Evolutionary conservation across 495 filamentous ascomycete genomes (phyloP), one percentile per base, ranked within the genome.

Genomic region (Xylona heveae): DNA sequence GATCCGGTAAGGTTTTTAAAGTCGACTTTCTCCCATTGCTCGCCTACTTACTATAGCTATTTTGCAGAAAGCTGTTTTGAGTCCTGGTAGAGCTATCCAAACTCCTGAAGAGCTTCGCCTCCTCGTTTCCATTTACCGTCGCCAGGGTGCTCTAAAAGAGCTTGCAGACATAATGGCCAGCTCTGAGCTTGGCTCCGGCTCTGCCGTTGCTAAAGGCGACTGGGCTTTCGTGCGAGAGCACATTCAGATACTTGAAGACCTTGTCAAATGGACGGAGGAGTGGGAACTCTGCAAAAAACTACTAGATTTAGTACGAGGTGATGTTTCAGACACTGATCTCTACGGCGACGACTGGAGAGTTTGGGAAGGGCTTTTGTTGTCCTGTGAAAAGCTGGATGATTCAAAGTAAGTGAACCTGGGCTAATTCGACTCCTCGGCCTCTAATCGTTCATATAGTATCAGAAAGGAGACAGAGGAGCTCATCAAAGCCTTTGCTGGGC

Each of bases 281-380:
- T 50, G 59, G 33, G 42, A 52, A 12, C 63, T 55, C 12, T 51
- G 56, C 45, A 30, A 58, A 42, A 36, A 36, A 31, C 16, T 53
- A 49, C 29, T 64, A 48, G 35, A 44, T 42, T 27, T 51, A 55
- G 28, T 48, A 43, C 8, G 6, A 28, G 24, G 14, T 34, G 20
- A 14, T 4, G 26, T 31, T 15, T 20, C 36, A 5, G 21, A 23
- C 29, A 39, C 30, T 23, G 50, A 28, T 31, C 41, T 12, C 38
- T 19, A 42, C 24, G 58, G 54, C 28, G 65, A 71, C 45, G 64
- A 71, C 33, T 71, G 67, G 62, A 53, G 45, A 28, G 51, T 66
- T 19, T 73, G 68, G 68, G 52, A 58, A n/a, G 45, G 40, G 2
- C 38, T 59, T 31, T 36, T 54, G 10, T 41, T 37, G 14, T 45